Evolutionary conservation across 2,329 filamentous ascomycete species (phyloP), one percentile per base, ranked within the genome.

Genomic region (Xylariales sp.): DNA sequence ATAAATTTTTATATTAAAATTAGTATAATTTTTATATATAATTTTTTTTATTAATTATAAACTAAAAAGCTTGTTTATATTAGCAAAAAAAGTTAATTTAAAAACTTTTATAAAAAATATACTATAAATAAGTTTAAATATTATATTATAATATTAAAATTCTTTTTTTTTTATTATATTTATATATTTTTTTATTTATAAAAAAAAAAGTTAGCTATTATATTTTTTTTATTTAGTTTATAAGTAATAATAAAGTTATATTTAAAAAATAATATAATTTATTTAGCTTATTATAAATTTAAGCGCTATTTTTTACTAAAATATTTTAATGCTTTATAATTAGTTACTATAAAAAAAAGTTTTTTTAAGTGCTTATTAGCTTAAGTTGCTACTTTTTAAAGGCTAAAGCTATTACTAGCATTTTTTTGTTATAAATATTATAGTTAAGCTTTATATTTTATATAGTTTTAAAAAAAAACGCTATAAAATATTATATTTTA

Each of bases 211-310:
- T 48, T 48, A 16, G n/a, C 45, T 48, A 48, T 18, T 48, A 48
- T 18, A 3, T 48, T 48, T 5, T 48, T 48, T 48, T 48, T 16
- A 18, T 6, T 18, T 12, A 18, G 39, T 41, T 14, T 8, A 14
- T 41, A 48, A 16, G 5, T 48, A 48, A 48, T 48, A 12, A 48
- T 41, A 48, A 48, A 48, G 16, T 48, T 48, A 48, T 48, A 48
- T 48, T 48, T 52, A 28, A 52, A 30, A 52, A 52, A 30, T 52
- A 52, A 52, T 52, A 2, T 2, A 23, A 23, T 23, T 23, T 7
- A 23, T 23, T 23, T 23, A 23, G 23, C 23, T 23, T 23, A 23
- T 23, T 23, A 23, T 23, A 23, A 2, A 2, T 23, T 23, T 23
- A 23, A 23, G 23, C 23, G 23, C 23, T 23, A 2, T 23, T 23